Evolutionary conservation across 1,284 basidiomycete species (phyloP).

Genomic region (Ceratobasidium sp.): DNA sequence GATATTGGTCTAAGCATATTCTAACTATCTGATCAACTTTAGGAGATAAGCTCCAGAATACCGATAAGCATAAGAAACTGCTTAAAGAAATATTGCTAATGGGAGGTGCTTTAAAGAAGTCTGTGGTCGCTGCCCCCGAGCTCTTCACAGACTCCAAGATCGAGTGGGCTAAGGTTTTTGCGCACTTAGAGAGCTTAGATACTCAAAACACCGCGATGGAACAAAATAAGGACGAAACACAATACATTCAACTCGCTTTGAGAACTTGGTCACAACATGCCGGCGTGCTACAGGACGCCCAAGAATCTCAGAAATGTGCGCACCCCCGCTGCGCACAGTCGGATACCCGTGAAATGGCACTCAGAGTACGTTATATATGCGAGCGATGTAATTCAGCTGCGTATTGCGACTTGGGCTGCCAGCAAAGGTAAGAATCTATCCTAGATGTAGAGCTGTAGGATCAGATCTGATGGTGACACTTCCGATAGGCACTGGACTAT

Average conservation of each 20-base stretch:
- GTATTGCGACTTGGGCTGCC: not conserved
- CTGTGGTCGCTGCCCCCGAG: not conserved
- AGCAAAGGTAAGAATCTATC: not conserved
- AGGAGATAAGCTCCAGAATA: not conserved
- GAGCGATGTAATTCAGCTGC: not conserved
- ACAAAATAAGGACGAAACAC: not conserved
- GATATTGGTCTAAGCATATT: no score
- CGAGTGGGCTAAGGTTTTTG: constrained; percentile 5
- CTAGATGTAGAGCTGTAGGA: no score
- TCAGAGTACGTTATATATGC: not conserved
- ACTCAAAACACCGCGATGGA: not conserved
- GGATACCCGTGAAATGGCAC: not conserved
- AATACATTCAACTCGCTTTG: not conserved
- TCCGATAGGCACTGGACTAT: not conserved
- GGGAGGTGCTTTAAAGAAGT: not conserved
- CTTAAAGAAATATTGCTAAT: not conserved
- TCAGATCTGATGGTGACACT: not conserved
- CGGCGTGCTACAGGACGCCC: not conserved
- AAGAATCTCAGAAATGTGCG: not conserved
- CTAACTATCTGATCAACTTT: no score
- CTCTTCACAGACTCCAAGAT: not conserved
- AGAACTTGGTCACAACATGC: not conserved
- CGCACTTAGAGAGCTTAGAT: not conserved
- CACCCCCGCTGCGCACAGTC: not conserved
- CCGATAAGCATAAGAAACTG: not conserved